Conservation (phyloP, 73 alveolate genomes). For the Paramecium biaurelia region DNA sequence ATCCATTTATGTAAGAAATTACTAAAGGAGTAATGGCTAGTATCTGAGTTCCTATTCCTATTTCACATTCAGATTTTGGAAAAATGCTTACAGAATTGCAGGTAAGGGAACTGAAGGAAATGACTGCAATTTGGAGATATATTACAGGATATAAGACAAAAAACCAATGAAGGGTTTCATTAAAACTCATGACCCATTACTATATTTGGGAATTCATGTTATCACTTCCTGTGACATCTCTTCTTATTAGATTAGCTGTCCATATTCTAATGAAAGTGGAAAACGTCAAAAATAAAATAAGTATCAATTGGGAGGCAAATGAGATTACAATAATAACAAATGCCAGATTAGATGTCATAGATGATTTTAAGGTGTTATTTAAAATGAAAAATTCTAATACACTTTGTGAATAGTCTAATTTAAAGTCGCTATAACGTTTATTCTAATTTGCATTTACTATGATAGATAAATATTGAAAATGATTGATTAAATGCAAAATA, state of each 20-base stretch:
- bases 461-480: slow-evolving; percentile 29
- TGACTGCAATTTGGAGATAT: slow-evolving; percentile 18
- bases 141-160: slow-evolving; percentile 36
- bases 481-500: slow-evolving; percentile 19
- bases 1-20: background rate
- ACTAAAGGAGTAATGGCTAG: slow-evolving; percentile 12
- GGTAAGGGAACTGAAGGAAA: background rate
- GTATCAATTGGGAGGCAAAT: background rate
- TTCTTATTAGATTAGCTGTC: slow-evolving; percentile 32
- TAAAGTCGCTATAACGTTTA: slow-evolving; percentile 7
- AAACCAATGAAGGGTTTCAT: slow-evolving; percentile 21
- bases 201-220: slow-evolving; percentile 28
- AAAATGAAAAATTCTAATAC: slow-evolving; percentile 10
- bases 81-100: background rate
- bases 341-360: slow-evolving; percentile 9
- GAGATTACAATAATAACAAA: background rate
- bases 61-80: background rate
- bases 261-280: slow-evolving; percentile 41
- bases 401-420: background rate
- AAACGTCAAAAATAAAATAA: background rate
- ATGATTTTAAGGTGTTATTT: background rate
- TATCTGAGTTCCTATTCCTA: background rate
- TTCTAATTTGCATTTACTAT: background rate
- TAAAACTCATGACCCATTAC: slow-evolving; percentile 54
- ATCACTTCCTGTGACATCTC: background rate